phyloP scores from a whole-genome alignment of 2,329 filamentous ascomycete species.

The Calonectria hongkongensis region DNA sequence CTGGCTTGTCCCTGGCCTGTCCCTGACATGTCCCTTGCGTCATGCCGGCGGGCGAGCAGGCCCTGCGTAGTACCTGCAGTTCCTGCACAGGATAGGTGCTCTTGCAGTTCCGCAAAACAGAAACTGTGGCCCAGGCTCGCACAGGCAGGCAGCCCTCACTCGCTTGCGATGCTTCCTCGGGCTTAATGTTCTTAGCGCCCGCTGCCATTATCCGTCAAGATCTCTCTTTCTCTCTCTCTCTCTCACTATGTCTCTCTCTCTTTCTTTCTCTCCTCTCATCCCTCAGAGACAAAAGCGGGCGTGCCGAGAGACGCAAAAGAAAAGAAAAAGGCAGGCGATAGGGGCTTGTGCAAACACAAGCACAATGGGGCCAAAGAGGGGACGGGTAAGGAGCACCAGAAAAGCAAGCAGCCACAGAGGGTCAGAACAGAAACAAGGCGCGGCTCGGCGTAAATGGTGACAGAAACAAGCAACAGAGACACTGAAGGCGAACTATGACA shows the following conservation, averaged over 20 bases:
- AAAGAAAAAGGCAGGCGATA: slow-evolving; percentile 32
- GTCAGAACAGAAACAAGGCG: slow-evolving; percentile 26
- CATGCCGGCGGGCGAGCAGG: slow-evolving; percentile 34
- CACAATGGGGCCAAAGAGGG: background rate
- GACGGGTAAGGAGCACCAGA: background rate
- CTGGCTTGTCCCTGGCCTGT: slow-evolving; percentile 39
- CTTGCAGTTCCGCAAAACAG: background rate
- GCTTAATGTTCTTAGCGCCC: slow-evolving; percentile 1
- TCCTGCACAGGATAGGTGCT: slow-evolving; percentile 2
- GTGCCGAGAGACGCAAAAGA: slow-evolving; percentile 24
- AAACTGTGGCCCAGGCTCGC: background rate
- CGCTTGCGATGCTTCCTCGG: background rate
- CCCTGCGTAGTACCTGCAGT: background rate
- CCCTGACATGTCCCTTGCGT: slow-evolving; percentile 51
- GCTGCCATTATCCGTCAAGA: background rate
- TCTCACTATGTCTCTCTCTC: background rate
- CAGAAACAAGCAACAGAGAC: slow-evolving; percentile 24
- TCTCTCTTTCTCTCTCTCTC: background rate
- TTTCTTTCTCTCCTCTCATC: background rate
- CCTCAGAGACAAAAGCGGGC: background rate
- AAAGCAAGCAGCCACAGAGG: slow-evolving; percentile 17
- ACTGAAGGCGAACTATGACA: slow-evolving; percentile 22
- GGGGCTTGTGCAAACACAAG: background rate
- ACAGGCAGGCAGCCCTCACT: background rate
- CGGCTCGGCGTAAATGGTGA: slow-evolving; percentile 15